These are phyloP conservation scores for Globisporangium barbulae DNA, from an alignment of 352 stramenopile genomes.

Conservation along the genomic window DNA sequence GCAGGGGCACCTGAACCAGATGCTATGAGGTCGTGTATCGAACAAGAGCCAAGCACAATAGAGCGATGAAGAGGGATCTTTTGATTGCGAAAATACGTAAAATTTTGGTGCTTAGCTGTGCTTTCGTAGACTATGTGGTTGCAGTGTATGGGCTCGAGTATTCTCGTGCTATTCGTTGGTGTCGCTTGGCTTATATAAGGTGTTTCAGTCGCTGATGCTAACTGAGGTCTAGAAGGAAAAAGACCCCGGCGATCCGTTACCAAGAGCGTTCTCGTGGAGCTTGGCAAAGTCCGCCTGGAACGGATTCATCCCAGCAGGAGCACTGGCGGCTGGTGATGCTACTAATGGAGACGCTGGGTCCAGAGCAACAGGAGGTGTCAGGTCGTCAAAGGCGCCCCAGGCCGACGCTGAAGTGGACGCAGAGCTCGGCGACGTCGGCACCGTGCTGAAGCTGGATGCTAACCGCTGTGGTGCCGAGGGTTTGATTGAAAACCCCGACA, in stretches of 20 bases:
- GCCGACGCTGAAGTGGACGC: background rate
- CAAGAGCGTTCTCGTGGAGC: slow-evolving; percentile 24
- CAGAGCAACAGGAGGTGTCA: slow-evolving; percentile 5
- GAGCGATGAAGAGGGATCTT: background rate
- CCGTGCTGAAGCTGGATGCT: slow-evolving; percentile 10
- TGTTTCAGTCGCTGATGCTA: background rate
- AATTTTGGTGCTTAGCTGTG: slow-evolving; percentile 2
- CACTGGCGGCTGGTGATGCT: background rate
- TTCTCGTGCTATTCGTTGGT: background rate
- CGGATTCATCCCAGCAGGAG: background rate
- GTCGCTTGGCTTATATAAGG: background rate
- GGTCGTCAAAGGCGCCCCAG: slow-evolving; percentile 14
- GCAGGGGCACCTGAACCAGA: slow-evolving; percentile 26
- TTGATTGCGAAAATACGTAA: background rate
- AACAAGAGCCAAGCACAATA: background rate
- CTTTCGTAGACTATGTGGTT: background rate
- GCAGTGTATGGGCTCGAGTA: background rate
- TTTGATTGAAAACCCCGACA: slow-evolving; percentile 2
- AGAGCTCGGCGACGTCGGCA: slow-evolving; percentile 1
- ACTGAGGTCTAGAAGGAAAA: background rate
- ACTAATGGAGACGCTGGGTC: background rate
- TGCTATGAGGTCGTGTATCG: slow-evolving; percentile 9
- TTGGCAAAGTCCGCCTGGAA: slow-evolving; percentile 22
- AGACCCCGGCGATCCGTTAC: background rate
- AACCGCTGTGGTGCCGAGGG: background rate